Conservation (phyloP, 495 filamentous ascomycete genomes). For the Corynascus novoguineensis region DNA sequence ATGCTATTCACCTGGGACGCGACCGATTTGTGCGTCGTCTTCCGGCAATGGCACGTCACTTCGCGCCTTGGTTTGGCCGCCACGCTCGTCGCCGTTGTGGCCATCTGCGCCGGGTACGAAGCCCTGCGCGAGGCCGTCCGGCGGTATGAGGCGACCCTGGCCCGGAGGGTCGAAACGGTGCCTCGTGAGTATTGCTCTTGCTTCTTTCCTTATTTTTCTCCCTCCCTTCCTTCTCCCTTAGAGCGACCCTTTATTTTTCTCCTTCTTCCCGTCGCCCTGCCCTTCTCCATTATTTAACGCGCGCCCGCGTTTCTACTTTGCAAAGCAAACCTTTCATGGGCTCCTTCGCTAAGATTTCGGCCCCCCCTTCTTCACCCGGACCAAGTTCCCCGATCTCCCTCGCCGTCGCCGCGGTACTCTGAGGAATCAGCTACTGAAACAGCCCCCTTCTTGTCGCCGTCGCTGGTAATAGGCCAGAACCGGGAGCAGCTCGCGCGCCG, state of each 20-base stretch:
- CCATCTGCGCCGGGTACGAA: conserved; percentile 86
- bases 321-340: too few relatives aligned
- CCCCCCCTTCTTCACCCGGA: neutral
- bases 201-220: conserved; percentile 1
- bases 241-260: neutral
- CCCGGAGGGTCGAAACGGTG: conserved; percentile 44
- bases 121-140: conserved; percentile 69
- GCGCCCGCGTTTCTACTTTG: too few relatives aligned
- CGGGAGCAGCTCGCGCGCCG: conserved; percentile 48
- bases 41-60: conserved; percentile 80
- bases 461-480: conserved; percentile 50
- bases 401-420: neutral
- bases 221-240: conserved; percentile 8
- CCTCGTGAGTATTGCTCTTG: conserved; percentile 49
- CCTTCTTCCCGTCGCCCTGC: neutral
- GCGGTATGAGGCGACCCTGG: conserved; percentile 64
- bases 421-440: conserved; percentile 51
- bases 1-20: conserved; percentile 98
- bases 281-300: too few relatives aligned
- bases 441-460: conserved; percentile 40
- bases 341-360: conserved; percentile 19
- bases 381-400: conserved; percentile 7
- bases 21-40: conserved; percentile 88
- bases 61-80: conserved; percentile 65
- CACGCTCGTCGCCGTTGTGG: conserved; percentile 75